These are phyloP conservation scores for Talaromyces piceae DNA, from an alignment of 2,329 filamentous ascomycete genomes.

Conservation along the genomic window DNA sequence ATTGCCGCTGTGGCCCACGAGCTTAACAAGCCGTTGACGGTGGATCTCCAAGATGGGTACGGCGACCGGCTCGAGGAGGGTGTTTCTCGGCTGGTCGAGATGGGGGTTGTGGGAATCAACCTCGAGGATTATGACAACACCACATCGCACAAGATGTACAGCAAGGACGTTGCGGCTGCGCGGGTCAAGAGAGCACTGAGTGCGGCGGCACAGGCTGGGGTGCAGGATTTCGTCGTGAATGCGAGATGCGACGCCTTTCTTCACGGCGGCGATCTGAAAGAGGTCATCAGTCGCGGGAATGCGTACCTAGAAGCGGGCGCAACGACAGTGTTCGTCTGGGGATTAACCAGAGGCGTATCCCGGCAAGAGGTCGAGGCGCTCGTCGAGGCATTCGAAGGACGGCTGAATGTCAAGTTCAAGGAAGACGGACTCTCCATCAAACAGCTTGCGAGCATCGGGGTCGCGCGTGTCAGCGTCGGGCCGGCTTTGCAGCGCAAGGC, in stretches of 20 bases:
- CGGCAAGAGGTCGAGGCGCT: conserved; percentile 42
- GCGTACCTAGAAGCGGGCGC: conserved; percentile 54
- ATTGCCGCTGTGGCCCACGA: conserved; percentile 38
- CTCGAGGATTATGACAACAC: conserved; percentile 47
- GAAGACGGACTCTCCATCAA: conserved; percentile 36
- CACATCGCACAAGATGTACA: conserved; percentile 21
- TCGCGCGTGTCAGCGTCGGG: conserved; percentile 51
- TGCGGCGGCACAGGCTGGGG: conserved; percentile 40
- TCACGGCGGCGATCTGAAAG: conserved; percentile 33
- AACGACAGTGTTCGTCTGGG: conserved; percentile 56
- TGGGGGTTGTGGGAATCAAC: conserved; percentile 52
- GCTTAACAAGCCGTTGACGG: conserved; percentile 43
- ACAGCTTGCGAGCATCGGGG: conserved; percentile 43
- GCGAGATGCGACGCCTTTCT: conserved; percentile 51
- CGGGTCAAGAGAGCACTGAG: conserved; percentile 24
- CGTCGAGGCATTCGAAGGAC: conserved; percentile 43
- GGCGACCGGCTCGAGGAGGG: conserved; percentile 40
- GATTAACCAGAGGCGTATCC: conserved; percentile 37
- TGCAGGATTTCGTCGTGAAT: conserved; percentile 51
- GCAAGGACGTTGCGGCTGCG: background rate
- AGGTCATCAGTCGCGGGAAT: conserved; percentile 48
- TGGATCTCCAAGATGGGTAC: conserved; percentile 57
- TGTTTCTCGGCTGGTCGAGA: conserved; percentile 39
- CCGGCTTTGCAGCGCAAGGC: conserved; percentile 40
- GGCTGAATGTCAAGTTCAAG: conserved; percentile 42